phyloP scores from a whole-genome alignment of 2,329 filamentous ascomycete genomes.

The Teratosphaeriaceae sp. region DNA sequence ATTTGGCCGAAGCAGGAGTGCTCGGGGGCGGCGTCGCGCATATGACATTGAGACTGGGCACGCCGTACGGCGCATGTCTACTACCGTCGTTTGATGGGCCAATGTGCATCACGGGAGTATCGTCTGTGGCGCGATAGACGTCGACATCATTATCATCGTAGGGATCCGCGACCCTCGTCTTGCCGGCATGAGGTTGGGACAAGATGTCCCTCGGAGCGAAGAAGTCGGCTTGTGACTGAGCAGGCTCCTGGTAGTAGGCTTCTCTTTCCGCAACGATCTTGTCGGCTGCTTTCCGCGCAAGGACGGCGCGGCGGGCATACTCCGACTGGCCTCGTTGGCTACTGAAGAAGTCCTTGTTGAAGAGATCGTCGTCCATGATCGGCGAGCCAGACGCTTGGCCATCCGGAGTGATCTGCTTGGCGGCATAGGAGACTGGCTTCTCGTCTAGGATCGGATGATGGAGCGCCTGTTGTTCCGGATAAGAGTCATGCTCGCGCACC shows the following conservation, averaged over 20 bases:
- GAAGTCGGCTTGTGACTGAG: conserved; percentile 40
- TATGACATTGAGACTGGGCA: conserved; percentile 51
- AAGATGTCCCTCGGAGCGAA: conserved; percentile 42
- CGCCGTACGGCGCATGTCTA: conserved; percentile 23
- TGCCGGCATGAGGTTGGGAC: conserved; percentile 29
- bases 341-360: conserved; percentile 41
- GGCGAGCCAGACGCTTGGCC: conserved; percentile 30
- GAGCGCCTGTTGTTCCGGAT: conserved; percentile 8
- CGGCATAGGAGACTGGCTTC: conserved; percentile 5
- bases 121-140: conserved; percentile 36
- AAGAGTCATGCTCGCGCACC: conserved; percentile 10
- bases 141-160: conserved; percentile 40
- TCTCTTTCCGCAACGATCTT: conserved; percentile 39
- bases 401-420: conserved; percentile 22
- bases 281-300: conserved; percentile 28
- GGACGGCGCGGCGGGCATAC: conserved; percentile 18
- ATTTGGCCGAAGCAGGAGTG: conserved; percentile 24
- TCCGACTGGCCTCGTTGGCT: conserved; percentile 23
- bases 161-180: conserved; percentile 33
- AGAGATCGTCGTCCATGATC: conserved; percentile 40
- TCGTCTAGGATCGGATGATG: conserved; percentile 9
- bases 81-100: conserved; percentile 6
- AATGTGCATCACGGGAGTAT: conserved; percentile 13
- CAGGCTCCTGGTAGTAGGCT: conserved; percentile 31
- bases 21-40: conserved; percentile 50